These are phyloP conservation scores for Nevesoporus exiguus DNA, from an alignment of 768 basidiomycete species.

Conservation along the genomic window DNA sequence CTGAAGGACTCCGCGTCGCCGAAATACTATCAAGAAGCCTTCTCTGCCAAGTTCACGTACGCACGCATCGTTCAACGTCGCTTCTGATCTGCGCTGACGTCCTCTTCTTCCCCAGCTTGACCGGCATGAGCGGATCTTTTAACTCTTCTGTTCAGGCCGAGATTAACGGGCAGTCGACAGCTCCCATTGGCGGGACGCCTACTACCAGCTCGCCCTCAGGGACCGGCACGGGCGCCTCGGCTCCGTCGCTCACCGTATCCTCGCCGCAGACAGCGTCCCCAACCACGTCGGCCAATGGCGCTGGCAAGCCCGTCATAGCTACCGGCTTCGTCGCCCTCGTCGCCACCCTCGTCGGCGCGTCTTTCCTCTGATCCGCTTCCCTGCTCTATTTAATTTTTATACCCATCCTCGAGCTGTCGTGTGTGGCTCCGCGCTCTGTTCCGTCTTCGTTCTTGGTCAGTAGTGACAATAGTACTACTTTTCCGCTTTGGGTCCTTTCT, in stretches of 20 bases:
- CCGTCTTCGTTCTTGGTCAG: background rate
- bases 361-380: slow-evolving; percentile 15
- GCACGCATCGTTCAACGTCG: slow-evolving; percentile 34
- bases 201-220: slow-evolving; percentile 4
- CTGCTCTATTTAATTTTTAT: background rate
- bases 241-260: too few species aligned
- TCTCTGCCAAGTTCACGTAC: slow-evolving; percentile 77
- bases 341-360: slow-evolving; percentile 21
- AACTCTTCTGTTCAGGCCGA: slow-evolving; percentile 49
- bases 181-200: slow-evolving; percentile 43
- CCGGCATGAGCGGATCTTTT: slow-evolving; percentile 72
- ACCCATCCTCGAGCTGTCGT: background rate
- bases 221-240: background rate
- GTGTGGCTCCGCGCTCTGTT: background rate
- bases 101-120: slow-evolving; percentile 41
- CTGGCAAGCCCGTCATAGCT: slow-evolving; percentile 24
- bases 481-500: background rate
- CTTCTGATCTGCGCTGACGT: background rate
- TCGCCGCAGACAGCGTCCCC: background rate
- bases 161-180: slow-evolving; percentile 59
- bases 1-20: slow-evolving; percentile 51
- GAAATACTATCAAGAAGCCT: slow-evolving; percentile 61
- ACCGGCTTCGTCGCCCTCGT: slow-evolving; percentile 22
- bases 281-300: slow-evolving; percentile 9
- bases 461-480: too few species aligned